Evolutionary conservation across 208 protist species (phyloP), one percentile per base, ranked within the genome.

Genomic region (Kentomonas sorsogonicus): DNA sequence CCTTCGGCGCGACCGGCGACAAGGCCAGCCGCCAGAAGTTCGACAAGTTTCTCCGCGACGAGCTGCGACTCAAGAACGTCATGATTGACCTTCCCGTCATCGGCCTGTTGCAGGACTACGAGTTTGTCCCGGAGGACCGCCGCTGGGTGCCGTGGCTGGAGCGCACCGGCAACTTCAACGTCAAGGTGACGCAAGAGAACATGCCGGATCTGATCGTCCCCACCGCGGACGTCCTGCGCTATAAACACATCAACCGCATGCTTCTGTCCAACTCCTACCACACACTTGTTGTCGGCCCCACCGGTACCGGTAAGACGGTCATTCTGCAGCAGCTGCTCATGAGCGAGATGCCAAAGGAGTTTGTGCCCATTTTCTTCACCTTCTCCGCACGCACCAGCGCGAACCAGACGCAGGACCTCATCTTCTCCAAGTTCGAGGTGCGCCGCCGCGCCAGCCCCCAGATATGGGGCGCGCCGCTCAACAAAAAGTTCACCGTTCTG

Each of bases 251-350:
- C 31, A 86, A 98, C 36, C 81, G 92, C 20, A 64, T 94, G 20
- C 87, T 99, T 6, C 62, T 99, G 6, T 58, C 74, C 33, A 77
- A 95, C 50, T 84, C 83, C 39, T 89, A 91, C 53, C 87, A 98
- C 66, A 91, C 97, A 3, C 90, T 99, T 5, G 94, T 82, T 65
- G 97, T 97, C 59, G 98, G 98, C 9, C 96, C 94, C 9, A 99
- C 98, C 2, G 98, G 98, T 25, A 99, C 98, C 3, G 97, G 96
- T 38, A 99, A 99, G 74, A 97, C 95, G 38, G 82, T 98, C n/a
- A 72, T 97, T 26, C 77, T 99, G 36, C 83, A 86, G 62, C 82
- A 98, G 63, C 88, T 98, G 40, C 77, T 99, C 36, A 91, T 97
- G 79, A 85, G 79, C 36, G 85, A 89, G 31, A 96, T 98, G 84